Conservation (phyloP, 306 rosid genomes). For the Glycine latifolia region DNA sequence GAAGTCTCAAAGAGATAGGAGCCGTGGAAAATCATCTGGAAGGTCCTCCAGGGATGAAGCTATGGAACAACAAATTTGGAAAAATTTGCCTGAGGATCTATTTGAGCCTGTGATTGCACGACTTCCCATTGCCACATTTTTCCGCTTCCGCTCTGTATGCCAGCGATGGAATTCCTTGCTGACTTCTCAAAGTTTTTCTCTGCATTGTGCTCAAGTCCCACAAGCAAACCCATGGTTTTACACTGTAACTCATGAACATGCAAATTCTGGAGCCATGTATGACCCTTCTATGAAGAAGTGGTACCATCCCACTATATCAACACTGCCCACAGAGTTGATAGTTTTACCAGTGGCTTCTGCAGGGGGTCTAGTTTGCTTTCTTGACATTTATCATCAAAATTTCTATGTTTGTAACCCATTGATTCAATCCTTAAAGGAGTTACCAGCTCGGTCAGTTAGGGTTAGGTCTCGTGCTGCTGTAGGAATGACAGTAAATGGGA, state of each 20-base stretch:
- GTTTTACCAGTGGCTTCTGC: conserved; percentile 90
- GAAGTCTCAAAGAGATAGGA: conserved; percentile 67
- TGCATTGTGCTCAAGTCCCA: conserved; percentile 68
- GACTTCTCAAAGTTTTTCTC: conserved; percentile 73
- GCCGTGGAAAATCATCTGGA: conserved; percentile 61
- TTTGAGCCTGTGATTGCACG: conserved; percentile 84
- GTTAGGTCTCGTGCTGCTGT: conserved; percentile 80
- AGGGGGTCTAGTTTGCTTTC: conserved; percentile 91
- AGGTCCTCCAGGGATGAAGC: conserved; percentile 54
- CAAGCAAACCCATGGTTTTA: conserved; percentile 85
- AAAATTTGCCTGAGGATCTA: conserved; percentile 87
- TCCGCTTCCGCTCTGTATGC: conserved; percentile 86
- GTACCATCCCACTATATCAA: conserved; percentile 75
- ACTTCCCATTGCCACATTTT: conserved; percentile 80
- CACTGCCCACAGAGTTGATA: conserved; percentile 62
- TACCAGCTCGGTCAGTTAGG: conserved; percentile 80
- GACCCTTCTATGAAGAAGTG: conserved; percentile 90
- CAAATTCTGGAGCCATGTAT: conserved; percentile 82
- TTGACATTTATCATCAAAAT: conserved; percentile 71
- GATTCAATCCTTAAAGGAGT: conserved; percentile 83
- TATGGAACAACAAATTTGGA: conserved; percentile 85
- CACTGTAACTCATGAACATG: conserved; percentile 74
- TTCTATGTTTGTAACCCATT: conserved; percentile 91
- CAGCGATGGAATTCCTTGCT: conserved; percentile 82
- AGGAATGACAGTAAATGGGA: conserved; percentile 77